Conservation (phyloP, 257 asterid genomes). For the Marsdenia floribunda region DNA sequence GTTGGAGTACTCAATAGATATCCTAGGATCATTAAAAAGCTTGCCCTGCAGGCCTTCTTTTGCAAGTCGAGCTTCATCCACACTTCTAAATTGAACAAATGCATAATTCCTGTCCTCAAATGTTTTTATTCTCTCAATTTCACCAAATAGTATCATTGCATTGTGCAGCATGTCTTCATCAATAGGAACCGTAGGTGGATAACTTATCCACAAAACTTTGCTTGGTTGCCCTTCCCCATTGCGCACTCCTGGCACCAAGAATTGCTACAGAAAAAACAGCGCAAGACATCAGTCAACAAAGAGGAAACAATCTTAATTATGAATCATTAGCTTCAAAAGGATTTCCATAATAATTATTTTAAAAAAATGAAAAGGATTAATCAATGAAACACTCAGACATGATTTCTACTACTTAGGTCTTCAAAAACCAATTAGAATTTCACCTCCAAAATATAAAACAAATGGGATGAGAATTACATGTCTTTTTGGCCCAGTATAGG, state of each 20-base stretch:
- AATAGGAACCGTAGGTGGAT: conserved; percentile 73
- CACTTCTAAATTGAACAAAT: conserved; percentile 87
- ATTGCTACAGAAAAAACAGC: conserved; percentile 45
- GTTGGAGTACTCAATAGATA: conserved; percentile 63
- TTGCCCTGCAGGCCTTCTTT: conserved; percentile 93
- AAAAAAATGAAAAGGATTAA: neutral
- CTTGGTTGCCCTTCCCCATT: conserved; percentile 53
- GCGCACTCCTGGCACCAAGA: conserved; percentile 43
- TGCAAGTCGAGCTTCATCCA: conserved; percentile 91
- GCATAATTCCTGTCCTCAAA: conserved; percentile 66
- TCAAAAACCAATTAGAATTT: neutral
- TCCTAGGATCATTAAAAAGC: conserved; percentile 84
- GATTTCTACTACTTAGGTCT: neutral
- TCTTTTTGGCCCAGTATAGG: conserved; percentile 58
- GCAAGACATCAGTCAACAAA: neutral
- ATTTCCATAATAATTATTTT: neutral
- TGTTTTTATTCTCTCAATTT: conserved; percentile 81
- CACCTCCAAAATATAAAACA: neutral
- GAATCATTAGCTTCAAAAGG: neutral
- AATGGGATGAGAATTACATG: conserved; percentile 39
- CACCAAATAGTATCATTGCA: conserved; percentile 93
- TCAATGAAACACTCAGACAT: neutral
- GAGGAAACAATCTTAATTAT: conserved; percentile 4
- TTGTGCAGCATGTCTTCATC: conserved; percentile 96
- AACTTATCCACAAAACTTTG: conserved; percentile 64